Percentiles rank a stretch among this genome's conserved stretches.
These are phyloP conservation scores for Colletotrichum spaethianum DNA, from an alignment of 2,329 filamentous ascomycete species.

Conservation along the genomic window DNA sequence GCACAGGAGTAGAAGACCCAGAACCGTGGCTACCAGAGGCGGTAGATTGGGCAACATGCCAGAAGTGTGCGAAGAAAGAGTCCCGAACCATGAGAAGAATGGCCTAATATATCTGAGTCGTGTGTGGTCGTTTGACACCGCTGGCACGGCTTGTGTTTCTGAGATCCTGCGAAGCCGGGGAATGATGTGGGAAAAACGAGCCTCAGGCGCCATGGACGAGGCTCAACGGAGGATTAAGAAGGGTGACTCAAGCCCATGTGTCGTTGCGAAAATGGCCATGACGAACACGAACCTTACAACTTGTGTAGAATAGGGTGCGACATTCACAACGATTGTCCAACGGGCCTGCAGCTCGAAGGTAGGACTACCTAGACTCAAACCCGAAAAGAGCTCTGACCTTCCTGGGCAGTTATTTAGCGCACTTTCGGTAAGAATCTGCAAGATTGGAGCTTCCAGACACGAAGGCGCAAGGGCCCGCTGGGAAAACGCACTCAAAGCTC, in stretches of 20 bases:
- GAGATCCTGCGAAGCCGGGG: not conserved
- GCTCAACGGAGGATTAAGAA: not conserved
- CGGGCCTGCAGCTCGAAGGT: not conserved
- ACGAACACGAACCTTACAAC: not conserved
- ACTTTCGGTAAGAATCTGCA: conserved; percentile 1
- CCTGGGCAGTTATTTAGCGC: not conserved
- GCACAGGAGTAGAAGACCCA: not conserved
- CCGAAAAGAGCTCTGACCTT: not conserved
- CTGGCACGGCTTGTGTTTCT: conserved; percentile 2
- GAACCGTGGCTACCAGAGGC: conserved; percentile 2
- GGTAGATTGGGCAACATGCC: conserved; percentile 18
- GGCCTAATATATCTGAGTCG: conserved; percentile 22
- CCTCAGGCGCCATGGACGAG: not conserved
- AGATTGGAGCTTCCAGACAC: conserved; percentile 1
- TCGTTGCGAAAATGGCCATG: not conserved
- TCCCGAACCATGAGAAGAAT: conserved; percentile 15
- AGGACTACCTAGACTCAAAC: not conserved
- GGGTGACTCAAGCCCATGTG: not conserved
- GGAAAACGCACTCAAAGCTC: not conserved
- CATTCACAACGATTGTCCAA: not conserved
- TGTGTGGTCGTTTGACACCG: conserved; percentile 21
- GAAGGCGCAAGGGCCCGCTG: not conserved
- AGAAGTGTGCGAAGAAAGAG: not conserved
- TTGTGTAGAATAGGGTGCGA: not conserved
- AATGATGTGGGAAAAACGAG: conserved; percentile 1